phyloP scores from a whole-genome alignment of 202 grass and related monocot genomes.

The Zoysia matrella region DNA sequence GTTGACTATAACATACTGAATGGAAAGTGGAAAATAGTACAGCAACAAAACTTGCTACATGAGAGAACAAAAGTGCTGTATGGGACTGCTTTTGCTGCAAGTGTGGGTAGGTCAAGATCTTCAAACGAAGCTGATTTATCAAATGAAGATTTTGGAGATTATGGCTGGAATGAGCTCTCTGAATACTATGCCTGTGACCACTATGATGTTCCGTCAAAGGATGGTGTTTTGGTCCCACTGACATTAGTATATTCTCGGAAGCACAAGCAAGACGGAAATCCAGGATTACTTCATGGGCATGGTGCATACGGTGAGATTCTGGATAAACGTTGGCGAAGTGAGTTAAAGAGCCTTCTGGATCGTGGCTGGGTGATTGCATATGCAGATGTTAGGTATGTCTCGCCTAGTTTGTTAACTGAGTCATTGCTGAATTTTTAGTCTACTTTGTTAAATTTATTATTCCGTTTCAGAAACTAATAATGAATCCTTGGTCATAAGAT shows the following conservation, averaged over 20 bases:
- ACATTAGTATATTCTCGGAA: conserved; percentile 84
- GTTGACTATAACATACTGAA: conserved; percentile 92
- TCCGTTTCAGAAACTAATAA: conserved; percentile 35
- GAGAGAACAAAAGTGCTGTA: conserved; percentile 84
- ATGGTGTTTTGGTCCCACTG: conserved; percentile 69
- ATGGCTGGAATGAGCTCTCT: conserved; percentile 81
- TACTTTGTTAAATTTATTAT: conserved; percentile 25
- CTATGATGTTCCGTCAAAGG: conserved; percentile 81
- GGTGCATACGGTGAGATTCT: conserved; percentile 96
- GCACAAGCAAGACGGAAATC: conserved; percentile 80
- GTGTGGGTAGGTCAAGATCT: conserved; percentile 40
- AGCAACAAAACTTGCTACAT: conserved; percentile 95
- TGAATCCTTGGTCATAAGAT: conserved; percentile 19
- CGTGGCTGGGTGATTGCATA: conserved; percentile 94
- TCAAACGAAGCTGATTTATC: conserved; percentile 47
- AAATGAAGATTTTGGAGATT: conserved; percentile 52
- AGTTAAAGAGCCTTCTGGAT: conserved; percentile 92
- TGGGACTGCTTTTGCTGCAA: conserved; percentile 66
- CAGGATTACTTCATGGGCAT: conserved; percentile 91
- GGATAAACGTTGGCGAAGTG: conserved; percentile 86
- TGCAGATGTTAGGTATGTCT: conserved; percentile 85
- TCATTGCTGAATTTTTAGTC: neutral
- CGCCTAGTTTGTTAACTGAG: too few species aligned
- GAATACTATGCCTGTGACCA: conserved; percentile 94
- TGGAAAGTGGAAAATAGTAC: conserved; percentile 86